A percentile compares a stretch with the other conserved stretches of the same genome.
These are phyloP conservation scores for Aspergillus pseudoglaucus DNA, from an alignment of 2,329 filamentous ascomycete genomes.

Conservation along the genomic window DNA sequence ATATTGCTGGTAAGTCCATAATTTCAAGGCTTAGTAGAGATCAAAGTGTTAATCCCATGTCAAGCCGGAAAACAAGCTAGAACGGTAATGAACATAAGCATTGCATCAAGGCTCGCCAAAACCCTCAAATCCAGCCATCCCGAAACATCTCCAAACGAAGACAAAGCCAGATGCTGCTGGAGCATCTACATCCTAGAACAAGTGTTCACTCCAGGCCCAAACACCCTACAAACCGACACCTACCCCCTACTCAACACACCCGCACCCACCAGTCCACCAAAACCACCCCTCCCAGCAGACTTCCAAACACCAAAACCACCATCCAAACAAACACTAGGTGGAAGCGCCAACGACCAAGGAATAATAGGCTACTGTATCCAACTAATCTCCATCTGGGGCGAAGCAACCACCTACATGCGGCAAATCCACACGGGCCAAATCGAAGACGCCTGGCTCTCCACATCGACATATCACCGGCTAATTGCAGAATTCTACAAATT, in stretches of 20 bases:
- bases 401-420: conserved; percentile 1
- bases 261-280: neutral
- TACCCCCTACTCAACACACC: neutral
- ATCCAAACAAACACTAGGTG: neutral
- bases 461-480: conserved; percentile 2
- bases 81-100: conserved; percentile 5
- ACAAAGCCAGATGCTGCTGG: conserved; percentile 4
- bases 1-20: neutral
- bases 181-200: conserved; percentile 5
- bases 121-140: neutral
- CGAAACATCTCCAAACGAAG: neutral
- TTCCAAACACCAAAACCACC: neutral
- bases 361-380: conserved; percentile 3
- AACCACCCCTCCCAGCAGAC: conserved; percentile 2
- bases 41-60: neutral
- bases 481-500: neutral
- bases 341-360: conserved; percentile 1
- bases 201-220: neutral
- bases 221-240: neutral
- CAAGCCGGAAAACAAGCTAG: conserved; percentile 1
- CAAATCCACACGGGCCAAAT: neutral
- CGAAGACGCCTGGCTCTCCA: conserved; percentile 4
- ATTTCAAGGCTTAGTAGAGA: neutral
- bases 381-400: conserved; percentile 2
- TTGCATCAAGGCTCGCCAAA: neutral